Evolutionary conservation across 2,329 filamentous ascomycete species (phyloP), one percentile per base, ranked within the genome.

Genomic region (Fusarium sterilihyphosum): DNA sequence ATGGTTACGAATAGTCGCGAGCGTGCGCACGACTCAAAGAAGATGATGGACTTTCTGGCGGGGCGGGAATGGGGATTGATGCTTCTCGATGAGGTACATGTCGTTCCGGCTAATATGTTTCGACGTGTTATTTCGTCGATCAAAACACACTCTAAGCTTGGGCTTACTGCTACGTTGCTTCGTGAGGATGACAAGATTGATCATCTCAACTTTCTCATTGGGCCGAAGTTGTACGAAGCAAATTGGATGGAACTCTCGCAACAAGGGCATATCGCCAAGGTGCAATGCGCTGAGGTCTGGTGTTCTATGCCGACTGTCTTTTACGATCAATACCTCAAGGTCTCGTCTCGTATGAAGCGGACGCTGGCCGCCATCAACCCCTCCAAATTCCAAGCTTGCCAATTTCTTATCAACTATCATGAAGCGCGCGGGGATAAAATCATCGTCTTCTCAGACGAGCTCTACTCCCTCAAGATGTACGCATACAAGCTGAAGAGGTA

Each of bases 201-300:
- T 26, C 95, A 98, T 86, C 84, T 99, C 44, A 99, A 99, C 82
- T 99, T 98, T 80, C 85, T 99, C 67, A 98, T 99, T 78, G 96
- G 96, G 0, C 96, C 96, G 0, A 99, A 99, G 81, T 86, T 99
- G 1, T 99, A 98, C 80, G 96, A 99, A 83, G 96, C 96, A 22
- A 99, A 99, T 81, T 99, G 96, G 96, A 98, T 98, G 92, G 96
- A 99, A 82, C 89, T 99, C 37, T 96, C 96, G 1, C 94, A 98
- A 78, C 95, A 98, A 83, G 96, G 96, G 1, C 95, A 98, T 81
- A 99, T 99, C 81, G 96, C 96, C 37, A 93, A 94, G 76, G 96
- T 99, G 4, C 96, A 99, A 82, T 99, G 96, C 82, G 96, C 96
- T 13, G 96, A 99, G 83, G 96, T 99, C 10, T 99, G 96, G 96